Conservation (phyloP, 768 basidiomycete genomes). For the Pulveroboletus sp. region DNA sequence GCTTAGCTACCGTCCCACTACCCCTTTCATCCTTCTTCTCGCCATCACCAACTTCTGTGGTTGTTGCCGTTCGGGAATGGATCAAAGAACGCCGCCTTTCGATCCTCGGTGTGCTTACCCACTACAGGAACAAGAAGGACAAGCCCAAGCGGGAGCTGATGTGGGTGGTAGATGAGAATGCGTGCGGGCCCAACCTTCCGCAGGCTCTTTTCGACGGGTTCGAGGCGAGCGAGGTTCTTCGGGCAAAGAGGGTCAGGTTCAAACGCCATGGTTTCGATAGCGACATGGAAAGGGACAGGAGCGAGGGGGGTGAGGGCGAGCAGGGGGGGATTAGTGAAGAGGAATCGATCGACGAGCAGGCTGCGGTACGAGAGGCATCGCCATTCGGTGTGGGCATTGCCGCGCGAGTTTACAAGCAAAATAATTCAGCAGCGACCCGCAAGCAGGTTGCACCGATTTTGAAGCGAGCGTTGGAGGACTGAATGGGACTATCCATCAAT, state of each 20-base stretch:
- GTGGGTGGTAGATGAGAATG: slow-evolving; percentile 52
- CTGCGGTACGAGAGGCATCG: slow-evolving; percentile 7
- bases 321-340: slow-evolving; percentile 10
- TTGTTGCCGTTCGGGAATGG: slow-evolving; percentile 42
- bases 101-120: slow-evolving; percentile 77
- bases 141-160: slow-evolving; percentile 66
- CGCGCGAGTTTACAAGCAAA: slow-evolving; percentile 59
- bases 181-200: slow-evolving; percentile 25
- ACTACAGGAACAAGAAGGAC: slow-evolving; percentile 48
- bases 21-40: slow-evolving; percentile 45
- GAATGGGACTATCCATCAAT: not conserved
- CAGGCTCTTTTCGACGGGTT: slow-evolving; percentile 53
- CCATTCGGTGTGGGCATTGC: slow-evolving; percentile 23
- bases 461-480: slow-evolving; percentile 53
- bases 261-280: slow-evolving; percentile 16
- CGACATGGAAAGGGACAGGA: not conserved
- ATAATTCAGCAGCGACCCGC: slow-evolving; percentile 55
- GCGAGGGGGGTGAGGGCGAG: slow-evolving; percentile 13
- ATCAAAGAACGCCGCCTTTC: slow-evolving; percentile 61
- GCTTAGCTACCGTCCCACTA: slow-evolving; percentile 80
- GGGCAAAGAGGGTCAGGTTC: slow-evolving; percentile 40
- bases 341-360: slow-evolving; percentile 19
- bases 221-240: slow-evolving; percentile 49
- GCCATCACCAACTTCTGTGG: slow-evolving; percentile 18
- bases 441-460: slow-evolving; percentile 66